Conservation (phyloP, 805 yeast genomes). For the Teunomyces aglyptinius region DNA sequence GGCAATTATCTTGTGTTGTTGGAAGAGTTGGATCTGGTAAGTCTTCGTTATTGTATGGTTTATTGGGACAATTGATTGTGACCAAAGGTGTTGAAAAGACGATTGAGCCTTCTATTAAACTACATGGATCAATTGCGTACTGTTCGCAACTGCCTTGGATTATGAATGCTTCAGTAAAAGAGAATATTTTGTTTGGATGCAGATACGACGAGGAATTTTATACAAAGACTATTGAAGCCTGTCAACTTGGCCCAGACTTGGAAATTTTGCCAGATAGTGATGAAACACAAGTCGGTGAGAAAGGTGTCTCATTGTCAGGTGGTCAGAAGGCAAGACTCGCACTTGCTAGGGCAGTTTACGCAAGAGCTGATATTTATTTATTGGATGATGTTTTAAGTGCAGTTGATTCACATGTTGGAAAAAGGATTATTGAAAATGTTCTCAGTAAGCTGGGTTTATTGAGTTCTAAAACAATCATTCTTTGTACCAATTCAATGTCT, state of each 20-base stretch:
- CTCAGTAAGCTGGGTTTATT: conserved; percentile 22
- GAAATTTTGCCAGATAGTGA: conserved; percentile 28
- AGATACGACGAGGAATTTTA: conserved; percentile 20
- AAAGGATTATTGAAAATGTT: conserved; percentile 23
- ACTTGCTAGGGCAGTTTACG: conserved; percentile 28
- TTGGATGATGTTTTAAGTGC: conserved; percentile 28
- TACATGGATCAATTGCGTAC: conserved; percentile 24
- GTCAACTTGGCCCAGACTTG: conserved; percentile 24
- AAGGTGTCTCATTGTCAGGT: conserved; percentile 29
- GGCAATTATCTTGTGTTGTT: conserved; percentile 24
- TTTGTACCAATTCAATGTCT: conserved; percentile 27
- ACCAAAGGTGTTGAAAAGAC: neutral
- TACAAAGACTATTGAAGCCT: conserved; percentile 21
- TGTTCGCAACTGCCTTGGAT: conserved; percentile 28
- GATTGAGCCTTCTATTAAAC: conserved; percentile 7
- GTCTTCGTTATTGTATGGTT: conserved; percentile 21
- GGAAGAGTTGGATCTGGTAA: conserved; percentile 29
- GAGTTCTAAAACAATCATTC: conserved; percentile 23
- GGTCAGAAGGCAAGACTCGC: conserved; percentile 31
- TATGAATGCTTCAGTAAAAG: conserved; percentile 23
- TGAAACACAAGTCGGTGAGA: conserved; percentile 27
- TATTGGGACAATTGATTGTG: conserved; percentile 22
- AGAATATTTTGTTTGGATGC: conserved; percentile 26
- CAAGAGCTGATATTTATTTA: conserved; percentile 26
- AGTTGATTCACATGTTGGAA: conserved; percentile 30